Conservation (phyloP, 257 asterid species). For the Datura wrightii region DNA sequence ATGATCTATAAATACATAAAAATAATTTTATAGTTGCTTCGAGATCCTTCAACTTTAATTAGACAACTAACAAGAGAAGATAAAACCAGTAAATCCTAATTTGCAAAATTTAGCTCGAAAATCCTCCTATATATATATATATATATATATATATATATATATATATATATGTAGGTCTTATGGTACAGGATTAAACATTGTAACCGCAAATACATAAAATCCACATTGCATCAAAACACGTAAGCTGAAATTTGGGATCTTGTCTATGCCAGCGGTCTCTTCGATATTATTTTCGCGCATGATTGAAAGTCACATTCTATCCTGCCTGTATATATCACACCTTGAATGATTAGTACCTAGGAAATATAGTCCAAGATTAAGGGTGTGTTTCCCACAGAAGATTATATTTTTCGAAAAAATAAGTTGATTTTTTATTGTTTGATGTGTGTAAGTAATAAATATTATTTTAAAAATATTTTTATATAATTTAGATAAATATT, state of each 20-base stretch:
- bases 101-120: neutral
- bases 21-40: no score
- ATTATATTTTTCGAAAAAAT: neutral
- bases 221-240: neutral
- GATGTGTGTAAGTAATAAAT: neutral
- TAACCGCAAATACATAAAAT: neutral
- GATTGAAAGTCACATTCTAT: neutral
- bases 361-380: neutral
- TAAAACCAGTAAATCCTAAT: neutral
- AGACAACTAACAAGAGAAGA: neutral
- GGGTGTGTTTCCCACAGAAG: neutral
- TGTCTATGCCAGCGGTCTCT: neutral
- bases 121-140: neutral
- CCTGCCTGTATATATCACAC: neutral
- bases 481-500: no score
- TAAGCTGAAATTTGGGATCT: neutral
- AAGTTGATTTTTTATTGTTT: neutral
- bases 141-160: no score
- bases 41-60: neutral
- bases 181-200: neutral
- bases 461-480: no score
- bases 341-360: neutral
- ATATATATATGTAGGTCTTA: constrained; percentile 13
- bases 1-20: no score
- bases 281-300: neutral